Percentiles rank a stretch among this genome's conserved stretches.
Evolutionary conservation across 495 filamentous ascomycete genomes (phyloP).

Genomic region (Bacidia gigantensis): DNA sequence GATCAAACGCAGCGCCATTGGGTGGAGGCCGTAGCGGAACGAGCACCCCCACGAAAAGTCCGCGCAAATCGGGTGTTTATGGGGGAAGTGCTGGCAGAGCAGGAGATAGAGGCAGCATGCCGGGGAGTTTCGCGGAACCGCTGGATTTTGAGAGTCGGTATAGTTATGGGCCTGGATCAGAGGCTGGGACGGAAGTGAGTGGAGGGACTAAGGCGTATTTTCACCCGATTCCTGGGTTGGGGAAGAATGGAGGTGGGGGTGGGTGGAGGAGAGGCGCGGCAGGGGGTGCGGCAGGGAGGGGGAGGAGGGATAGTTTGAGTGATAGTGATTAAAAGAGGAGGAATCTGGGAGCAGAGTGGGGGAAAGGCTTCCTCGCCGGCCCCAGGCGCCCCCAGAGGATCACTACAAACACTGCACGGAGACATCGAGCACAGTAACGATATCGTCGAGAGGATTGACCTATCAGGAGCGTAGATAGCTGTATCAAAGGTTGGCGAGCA

Average conservation of each 20-base stretch:
- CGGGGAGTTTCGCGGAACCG: constrained; percentile 38
- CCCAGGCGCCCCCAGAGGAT: no score
- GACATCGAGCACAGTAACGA: no score
- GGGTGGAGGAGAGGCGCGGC: constrained; percentile 24
- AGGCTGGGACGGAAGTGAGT: constrained; percentile 41
- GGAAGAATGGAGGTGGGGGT: constrained; percentile 29
- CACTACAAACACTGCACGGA: no score
- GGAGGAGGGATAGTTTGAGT: constrained; percentile 37
- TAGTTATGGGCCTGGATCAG: constrained; percentile 29
- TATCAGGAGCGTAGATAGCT: no score
- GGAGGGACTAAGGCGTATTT: constrained; percentile 69
- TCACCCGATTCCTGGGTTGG: constrained; percentile 65
- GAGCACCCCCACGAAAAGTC: constrained; percentile 22
- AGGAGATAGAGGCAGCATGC: constrained; percentile 22
- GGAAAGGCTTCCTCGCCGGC: no score
- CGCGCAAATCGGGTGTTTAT: constrained; percentile 17
- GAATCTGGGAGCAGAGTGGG: no score
- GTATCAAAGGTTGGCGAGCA: no score
- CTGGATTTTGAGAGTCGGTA: constrained; percentile 28
- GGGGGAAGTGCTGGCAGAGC: constrained; percentile 14
- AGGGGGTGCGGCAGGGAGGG: constrained; percentile 33
- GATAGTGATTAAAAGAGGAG: constrained; percentile 32
- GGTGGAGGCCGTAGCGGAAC: constrained; percentile 17
- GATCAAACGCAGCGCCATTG: constrained; percentile 26
- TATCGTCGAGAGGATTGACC: no score